Conservation (phyloP, 495 filamentous ascomycete genomes). For the Lasiosphaeria miniovina region DNA sequence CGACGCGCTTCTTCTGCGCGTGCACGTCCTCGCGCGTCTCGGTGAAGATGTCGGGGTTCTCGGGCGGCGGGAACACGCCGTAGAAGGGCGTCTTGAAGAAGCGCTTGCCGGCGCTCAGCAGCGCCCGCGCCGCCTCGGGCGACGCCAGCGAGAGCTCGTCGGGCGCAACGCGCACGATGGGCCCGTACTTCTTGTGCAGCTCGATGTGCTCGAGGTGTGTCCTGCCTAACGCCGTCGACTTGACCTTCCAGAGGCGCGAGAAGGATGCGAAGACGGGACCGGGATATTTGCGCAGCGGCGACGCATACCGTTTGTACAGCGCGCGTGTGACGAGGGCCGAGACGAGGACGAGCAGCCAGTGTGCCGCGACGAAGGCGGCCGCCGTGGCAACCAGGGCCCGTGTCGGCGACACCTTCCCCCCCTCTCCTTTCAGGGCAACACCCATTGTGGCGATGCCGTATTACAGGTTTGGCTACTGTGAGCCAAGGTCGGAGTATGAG, state of each 20-base stretch:
- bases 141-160: conserved; percentile 54
- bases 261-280: conserved; percentile 51
- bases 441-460: conserved; percentile 20
- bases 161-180: conserved; percentile 55
- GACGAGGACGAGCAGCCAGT: conserved; percentile 38
- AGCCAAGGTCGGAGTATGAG: background rate
- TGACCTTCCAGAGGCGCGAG: conserved; percentile 46
- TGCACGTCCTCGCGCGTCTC: conserved; percentile 53
- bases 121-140: conserved; percentile 45
- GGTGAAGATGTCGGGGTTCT: conserved; percentile 60
- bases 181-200: conserved; percentile 52
- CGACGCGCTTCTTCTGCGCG: conserved; percentile 54
- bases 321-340: conserved; percentile 30
- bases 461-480: background rate
- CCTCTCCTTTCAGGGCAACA: conserved; percentile 28
- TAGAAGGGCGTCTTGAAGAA: conserved; percentile 58
- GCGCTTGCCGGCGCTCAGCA: conserved; percentile 50
- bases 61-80: conserved; percentile 52
- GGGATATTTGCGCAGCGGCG: conserved; percentile 46
- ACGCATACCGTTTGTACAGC: conserved; percentile 41
- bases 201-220: conserved; percentile 46
- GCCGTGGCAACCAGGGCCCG: conserved; percentile 27
- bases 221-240: conserved; percentile 32
- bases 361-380: conserved; percentile 27
- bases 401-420: conserved; percentile 28